phyloP scores from a whole-genome alignment of 176 grass and related monocot genomes.

The Rhynchospora breviuscula region DNA sequence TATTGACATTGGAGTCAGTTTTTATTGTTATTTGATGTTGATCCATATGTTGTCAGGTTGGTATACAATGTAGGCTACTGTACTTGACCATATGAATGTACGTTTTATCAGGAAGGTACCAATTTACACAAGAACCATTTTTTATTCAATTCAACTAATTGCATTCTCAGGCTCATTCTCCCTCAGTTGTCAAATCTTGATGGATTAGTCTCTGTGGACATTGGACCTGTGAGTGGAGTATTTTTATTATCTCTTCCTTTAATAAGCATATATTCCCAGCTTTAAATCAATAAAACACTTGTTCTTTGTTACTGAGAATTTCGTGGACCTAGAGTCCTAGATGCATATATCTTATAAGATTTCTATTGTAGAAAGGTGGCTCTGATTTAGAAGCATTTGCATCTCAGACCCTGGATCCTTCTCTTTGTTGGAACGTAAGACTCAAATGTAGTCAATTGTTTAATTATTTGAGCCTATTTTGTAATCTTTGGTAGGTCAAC shows the following conservation, averaged over 20 bases:
- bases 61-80: background rate
- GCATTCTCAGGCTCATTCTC: conserved; percentile 43
- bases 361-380: conserved; percentile 43
- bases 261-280: conserved; percentile 15
- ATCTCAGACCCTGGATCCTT: conserved; percentile 51
- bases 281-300: background rate
- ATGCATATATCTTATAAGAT: background rate
- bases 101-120: background rate
- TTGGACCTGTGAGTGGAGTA: conserved; percentile 38
- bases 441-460: background rate
- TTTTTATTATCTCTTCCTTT: background rate
- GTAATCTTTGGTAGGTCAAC: background rate
- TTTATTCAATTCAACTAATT: conserved; percentile 3
- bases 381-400: conserved; percentile 50
- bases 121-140: background rate
- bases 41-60: background rate
- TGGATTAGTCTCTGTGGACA: conserved; percentile 41
- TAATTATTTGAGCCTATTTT: conserved; percentile 8
- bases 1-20: background rate
- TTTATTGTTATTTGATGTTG: conserved; percentile 8
- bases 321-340: background rate
- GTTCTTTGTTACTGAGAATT: background rate
- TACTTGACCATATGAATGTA: background rate
- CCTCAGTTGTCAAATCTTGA: conserved; percentile 42
- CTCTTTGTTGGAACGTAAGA: conserved; percentile 73